Evolutionary conservation across 305 asterid species (phyloP).

Genomic region (Fraxinus paxiana): DNA sequence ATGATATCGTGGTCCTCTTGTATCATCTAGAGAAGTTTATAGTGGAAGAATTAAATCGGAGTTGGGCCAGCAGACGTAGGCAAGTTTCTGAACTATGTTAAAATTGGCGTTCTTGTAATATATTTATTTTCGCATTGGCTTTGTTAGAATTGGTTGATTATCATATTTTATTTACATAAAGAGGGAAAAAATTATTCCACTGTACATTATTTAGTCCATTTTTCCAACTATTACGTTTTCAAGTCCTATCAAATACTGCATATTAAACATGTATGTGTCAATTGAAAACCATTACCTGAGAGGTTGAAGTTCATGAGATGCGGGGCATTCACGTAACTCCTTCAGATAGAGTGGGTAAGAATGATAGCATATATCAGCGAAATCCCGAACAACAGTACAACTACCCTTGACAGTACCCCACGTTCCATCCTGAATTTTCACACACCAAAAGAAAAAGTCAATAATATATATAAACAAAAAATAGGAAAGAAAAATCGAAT

Average conservation of each 20-base stretch:
- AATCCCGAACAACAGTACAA: conserved; percentile 86
- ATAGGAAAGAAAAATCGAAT: background rate
- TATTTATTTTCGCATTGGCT: background rate
- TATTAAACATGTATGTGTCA: background rate
- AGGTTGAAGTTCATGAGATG: conserved; percentile 53
- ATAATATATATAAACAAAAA: background rate
- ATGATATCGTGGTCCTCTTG: background rate
- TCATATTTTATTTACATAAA: background rate
- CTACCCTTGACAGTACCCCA: conserved; percentile 82
- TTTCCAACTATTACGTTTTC: background rate
- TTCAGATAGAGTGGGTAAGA: conserved; percentile 64
- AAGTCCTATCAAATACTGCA: background rate
- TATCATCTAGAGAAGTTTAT: background rate
- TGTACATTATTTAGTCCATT: background rate
- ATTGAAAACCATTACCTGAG: conserved; percentile 48
- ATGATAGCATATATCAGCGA: conserved; percentile 71
- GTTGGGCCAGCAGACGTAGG: background rate
- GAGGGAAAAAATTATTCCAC: background rate
- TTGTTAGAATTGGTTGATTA: background rate
- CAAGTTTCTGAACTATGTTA: background rate
- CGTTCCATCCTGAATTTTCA: conserved; percentile 70
- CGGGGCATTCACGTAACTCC: conserved; percentile 59
- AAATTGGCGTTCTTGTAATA: background rate
- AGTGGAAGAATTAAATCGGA: background rate
- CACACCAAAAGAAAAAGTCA: background rate